These are phyloP conservation scores for Trypanosomatidae sp. DNA, from an alignment of 208 protist species.

Conservation along the genomic window DNA sequence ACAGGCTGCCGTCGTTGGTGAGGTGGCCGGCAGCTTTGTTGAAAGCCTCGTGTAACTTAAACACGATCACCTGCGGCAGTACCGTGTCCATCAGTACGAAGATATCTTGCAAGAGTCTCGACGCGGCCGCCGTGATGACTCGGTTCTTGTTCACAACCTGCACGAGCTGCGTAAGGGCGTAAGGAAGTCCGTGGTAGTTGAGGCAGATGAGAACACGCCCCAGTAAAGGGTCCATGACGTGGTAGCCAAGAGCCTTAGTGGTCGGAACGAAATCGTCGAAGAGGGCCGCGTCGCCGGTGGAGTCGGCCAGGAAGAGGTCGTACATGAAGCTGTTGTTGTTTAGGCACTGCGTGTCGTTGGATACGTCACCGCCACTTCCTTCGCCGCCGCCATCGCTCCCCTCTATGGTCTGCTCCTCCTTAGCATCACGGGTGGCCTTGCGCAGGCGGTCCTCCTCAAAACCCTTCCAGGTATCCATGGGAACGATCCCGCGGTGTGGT, in stretches of 20 bases:
- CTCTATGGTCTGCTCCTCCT: slow-evolving; percentile 20
- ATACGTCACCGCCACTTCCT: not conserved
- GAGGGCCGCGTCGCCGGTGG: slow-evolving; percentile 22
- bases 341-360: slow-evolving; percentile 8
- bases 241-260: slow-evolving; percentile 85
- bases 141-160: slow-evolving; percentile 50
- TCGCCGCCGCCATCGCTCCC: slow-evolving; percentile 1
- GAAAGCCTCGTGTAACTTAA: slow-evolving; percentile 72
- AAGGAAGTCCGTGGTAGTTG: slow-evolving; percentile 80
- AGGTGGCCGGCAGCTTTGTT: slow-evolving; percentile 75
- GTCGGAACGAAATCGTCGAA: slow-evolving; percentile 67
- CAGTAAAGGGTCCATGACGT: slow-evolving; percentile 82
- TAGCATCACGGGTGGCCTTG: slow-evolving; percentile 22
- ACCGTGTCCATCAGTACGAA: slow-evolving; percentile 89
- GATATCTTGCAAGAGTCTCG: slow-evolving; percentile 77
- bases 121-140: slow-evolving; percentile 50
- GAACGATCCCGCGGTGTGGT: slow-evolving; percentile 71
- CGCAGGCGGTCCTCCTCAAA: slow-evolving; percentile 62
- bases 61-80: slow-evolving; percentile 71
- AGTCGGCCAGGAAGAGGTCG: slow-evolving; percentile 20
- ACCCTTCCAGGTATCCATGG: slow-evolving; percentile 67
- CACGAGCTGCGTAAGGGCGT: slow-evolving; percentile 72
- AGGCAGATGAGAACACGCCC: slow-evolving; percentile 71
- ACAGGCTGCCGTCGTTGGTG: slow-evolving; percentile 55
- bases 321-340: slow-evolving; percentile 26